phyloP scores from a whole-genome alignment of 2,329 filamentous ascomycete genomes.

The Apiospora malaysiana region DNA sequence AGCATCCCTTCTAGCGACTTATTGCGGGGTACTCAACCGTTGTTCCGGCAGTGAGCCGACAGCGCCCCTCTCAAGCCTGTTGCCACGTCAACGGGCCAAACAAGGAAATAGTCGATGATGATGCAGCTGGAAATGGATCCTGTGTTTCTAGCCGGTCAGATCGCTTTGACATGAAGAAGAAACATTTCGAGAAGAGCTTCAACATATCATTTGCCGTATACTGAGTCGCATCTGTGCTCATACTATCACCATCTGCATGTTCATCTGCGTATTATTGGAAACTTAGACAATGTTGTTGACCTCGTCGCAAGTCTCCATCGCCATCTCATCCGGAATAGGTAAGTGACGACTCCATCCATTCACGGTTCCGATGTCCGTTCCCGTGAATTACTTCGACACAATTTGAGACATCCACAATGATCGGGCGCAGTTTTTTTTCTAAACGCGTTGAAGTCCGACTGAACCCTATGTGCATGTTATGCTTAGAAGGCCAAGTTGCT shows the following conservation, averaged over 20 bases:
- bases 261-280: neutral
- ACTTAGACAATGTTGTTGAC: conserved; percentile 61
- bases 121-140: neutral
- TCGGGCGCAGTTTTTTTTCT: neutral
- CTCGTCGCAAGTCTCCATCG: conserved; percentile 72
- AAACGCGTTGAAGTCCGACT: neutral
- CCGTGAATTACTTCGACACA: neutral
- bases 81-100: conserved; percentile 15
- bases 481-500: conserved; percentile 21
- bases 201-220: neutral
- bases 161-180: neutral
- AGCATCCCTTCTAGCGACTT: neutral
- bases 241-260: neutral
- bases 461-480: neutral
- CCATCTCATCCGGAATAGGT: conserved; percentile 69
- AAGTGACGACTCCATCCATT: conserved; percentile 31
- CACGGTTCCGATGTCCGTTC: neutral
- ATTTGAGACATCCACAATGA: conserved; percentile 18
- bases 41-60: neutral
- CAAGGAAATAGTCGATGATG: conserved; percentile 12
- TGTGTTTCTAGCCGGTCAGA: neutral
- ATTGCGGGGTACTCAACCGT: neutral
- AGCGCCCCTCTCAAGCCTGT: neutral
- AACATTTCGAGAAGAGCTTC: neutral
- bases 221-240: neutral